phyloP scores from a whole-genome alignment of 176 grass and related monocot genomes.

The Phyllostachys edulis region DNA sequence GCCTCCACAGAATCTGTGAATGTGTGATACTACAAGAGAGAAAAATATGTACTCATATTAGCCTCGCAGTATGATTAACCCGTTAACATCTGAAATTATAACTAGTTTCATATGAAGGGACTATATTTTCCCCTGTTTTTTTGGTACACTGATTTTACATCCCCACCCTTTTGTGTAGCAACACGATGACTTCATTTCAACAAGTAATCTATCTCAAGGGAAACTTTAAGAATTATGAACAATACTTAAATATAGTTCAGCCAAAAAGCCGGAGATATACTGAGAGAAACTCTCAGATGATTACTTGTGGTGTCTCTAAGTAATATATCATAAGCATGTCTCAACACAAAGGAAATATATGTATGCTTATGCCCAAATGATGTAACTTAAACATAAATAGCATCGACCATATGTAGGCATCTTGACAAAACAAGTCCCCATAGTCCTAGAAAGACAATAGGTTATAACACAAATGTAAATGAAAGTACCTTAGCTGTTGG shows the following conservation, averaged over 20 bases:
- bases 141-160: neutral
- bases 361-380: neutral
- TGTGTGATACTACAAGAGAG: conserved; percentile 58
- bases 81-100: neutral
- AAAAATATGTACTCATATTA: conserved; percentile 16
- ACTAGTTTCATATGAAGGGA: neutral
- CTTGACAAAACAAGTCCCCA: neutral
- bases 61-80: neutral
- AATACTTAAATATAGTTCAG: neutral
- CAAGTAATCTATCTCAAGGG: neutral
- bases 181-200: neutral
- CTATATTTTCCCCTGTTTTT: neutral
- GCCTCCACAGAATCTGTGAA: conserved; percentile 66
- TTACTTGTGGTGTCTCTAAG: neutral
- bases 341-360: neutral
- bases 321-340: neutral
- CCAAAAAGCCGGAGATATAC: neutral
- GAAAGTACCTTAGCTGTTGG: conserved; percentile 70
- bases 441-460: neutral
- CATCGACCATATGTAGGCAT: neutral
- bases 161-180: neutral
- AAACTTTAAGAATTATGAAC: neutral
- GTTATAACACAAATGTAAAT: conserved; percentile 7
- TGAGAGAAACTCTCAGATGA: neutral
- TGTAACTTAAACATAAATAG: neutral